Conservation (phyloP, 768 basidiomycete genomes). For the Pisolithus marmoratus region DNA sequence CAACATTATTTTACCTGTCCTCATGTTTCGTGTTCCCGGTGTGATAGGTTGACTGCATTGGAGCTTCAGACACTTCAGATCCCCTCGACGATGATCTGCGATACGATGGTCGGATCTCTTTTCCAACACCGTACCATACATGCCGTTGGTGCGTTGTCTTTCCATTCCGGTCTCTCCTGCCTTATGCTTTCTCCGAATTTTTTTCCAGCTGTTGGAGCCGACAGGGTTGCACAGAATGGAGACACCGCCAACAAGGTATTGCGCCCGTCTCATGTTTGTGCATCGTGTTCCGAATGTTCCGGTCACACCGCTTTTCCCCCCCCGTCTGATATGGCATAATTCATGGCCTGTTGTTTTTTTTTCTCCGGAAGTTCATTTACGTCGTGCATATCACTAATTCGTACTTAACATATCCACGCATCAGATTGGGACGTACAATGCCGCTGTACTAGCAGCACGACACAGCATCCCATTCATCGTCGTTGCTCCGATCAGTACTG, state of each 20-base stretch:
- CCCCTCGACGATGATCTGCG: slow-evolving; percentile 91
- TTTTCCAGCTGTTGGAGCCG: slow-evolving; percentile 71
- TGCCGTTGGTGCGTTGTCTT: slow-evolving; percentile 56
- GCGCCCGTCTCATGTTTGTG: not conserved
- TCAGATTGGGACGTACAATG: slow-evolving; percentile 91
- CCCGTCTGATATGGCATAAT: not conserved
- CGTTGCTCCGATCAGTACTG: slow-evolving; percentile 86
- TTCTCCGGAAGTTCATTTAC: not conserved
- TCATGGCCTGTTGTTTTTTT: not conserved
- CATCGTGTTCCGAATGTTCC: slow-evolving; percentile 4
- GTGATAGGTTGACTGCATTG: slow-evolving; percentile 72
- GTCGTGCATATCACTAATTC: not conserved
- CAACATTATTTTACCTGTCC: not conserved
- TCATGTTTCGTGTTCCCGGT: not conserved
- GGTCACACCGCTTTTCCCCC: not conserved
- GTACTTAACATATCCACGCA: not conserved
- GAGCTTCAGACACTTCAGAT: slow-evolving; percentile 83
- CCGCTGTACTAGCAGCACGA: slow-evolving; percentile 83
- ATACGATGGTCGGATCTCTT: slow-evolving; percentile 94
- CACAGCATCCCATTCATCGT: slow-evolving; percentile 91
- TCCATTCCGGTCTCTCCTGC: not conserved
- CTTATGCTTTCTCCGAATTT: not conserved
- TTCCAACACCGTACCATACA: slow-evolving; percentile 85
- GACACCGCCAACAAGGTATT: slow-evolving; percentile 93
- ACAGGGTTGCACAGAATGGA: slow-evolving; percentile 86